Evolutionary conservation across 2,329 filamentous ascomycete species (phyloP), one percentile per base, ranked within the genome.

Genomic region (Metarhizium brunneum): DNA sequence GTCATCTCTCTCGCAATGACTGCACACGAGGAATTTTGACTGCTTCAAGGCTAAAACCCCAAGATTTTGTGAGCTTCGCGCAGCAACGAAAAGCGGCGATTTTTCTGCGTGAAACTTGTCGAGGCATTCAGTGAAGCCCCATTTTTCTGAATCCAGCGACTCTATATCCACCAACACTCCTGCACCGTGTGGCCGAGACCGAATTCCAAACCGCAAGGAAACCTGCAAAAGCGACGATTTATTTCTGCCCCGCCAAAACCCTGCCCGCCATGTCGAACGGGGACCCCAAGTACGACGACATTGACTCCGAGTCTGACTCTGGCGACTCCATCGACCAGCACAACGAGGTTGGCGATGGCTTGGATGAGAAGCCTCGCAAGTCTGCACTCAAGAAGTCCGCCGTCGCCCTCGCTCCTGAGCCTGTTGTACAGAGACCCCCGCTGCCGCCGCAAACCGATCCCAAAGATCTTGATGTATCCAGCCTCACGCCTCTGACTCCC

Each of bases 371-470:
- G 79, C 81, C 83, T 56, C 73, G 85, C 67, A 95, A 95, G 81
- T 89, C 92, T 49, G 85, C 90, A 30, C 76, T 97, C 74, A 96
- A 96, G 82, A 91, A 91, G 75, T 68, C 71, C 53, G 68, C 70
- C 64, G 73, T 70, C 53, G 68, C 69, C 64, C 73, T 79, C 55
- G 80, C 75, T 43, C 76, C 80, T 58, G 76, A 80, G 55, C 77
- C 81, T 57, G 78, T 84, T 55, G 78, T 82, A 51, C 63, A 73
- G 67, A 75, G 73, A 62, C 78, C 79, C 54, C 66, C 68, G 59
- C 75, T 83, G 57, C 94, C 94, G 65, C 89, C 91, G 64, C 94
- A 99, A 78, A 95, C 94, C 62, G 89, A 99, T 64, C 90, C 94
- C 66, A 85, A 87, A 71, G 87, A 91, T 65, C 82, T 99, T 68